phyloP scores from a whole-genome alignment of 805 yeast genomes.

The Candida sakaeoensis region DNA sequence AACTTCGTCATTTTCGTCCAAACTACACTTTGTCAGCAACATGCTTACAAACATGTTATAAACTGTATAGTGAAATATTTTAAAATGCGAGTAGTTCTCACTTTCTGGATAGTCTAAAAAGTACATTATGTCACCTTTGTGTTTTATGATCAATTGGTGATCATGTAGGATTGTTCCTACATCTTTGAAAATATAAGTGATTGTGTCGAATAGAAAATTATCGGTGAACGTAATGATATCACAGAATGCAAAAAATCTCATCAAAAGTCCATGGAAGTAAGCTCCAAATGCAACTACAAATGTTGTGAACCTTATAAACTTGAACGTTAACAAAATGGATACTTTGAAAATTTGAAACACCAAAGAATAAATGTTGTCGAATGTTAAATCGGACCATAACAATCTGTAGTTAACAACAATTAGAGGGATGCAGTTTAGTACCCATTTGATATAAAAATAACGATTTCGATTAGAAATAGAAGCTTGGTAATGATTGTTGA shows the following conservation, averaged over 20 bases:
- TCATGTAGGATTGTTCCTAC: conserved; percentile 13
- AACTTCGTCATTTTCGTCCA: neutral
- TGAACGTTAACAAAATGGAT: conserved; percentile 9
- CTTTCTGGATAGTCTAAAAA: conserved; percentile 7
- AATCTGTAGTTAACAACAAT: conserved; percentile 17
- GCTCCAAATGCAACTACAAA: conserved; percentile 15
- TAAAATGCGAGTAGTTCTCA: conserved; percentile 4
- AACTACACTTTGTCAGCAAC: conserved; percentile 6
- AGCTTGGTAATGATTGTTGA: no score
- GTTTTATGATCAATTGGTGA: conserved; percentile 8
- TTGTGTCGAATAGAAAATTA: conserved; percentile 24
- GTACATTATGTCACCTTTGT: conserved; percentile 11
- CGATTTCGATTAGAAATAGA: no score
- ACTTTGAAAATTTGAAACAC: conserved; percentile 4
- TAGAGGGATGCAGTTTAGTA: conserved; percentile 17
- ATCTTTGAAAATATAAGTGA: conserved; percentile 24
- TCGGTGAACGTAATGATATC: conserved; percentile 28
- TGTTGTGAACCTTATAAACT: conserved; percentile 13
- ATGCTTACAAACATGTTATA: conserved; percentile 5
- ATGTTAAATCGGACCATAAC: conserved; percentile 14
- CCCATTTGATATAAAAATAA: conserved; percentile 15
- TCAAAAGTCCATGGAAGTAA: conserved; percentile 18
- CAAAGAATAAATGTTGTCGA: conserved; percentile 6
- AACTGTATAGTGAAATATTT: conserved; percentile 1
- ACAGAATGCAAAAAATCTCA: conserved; percentile 20